Evolutionary conservation across 768 basidiomycete species (phyloP).

Genomic region (Kwoniella pini): DNA sequence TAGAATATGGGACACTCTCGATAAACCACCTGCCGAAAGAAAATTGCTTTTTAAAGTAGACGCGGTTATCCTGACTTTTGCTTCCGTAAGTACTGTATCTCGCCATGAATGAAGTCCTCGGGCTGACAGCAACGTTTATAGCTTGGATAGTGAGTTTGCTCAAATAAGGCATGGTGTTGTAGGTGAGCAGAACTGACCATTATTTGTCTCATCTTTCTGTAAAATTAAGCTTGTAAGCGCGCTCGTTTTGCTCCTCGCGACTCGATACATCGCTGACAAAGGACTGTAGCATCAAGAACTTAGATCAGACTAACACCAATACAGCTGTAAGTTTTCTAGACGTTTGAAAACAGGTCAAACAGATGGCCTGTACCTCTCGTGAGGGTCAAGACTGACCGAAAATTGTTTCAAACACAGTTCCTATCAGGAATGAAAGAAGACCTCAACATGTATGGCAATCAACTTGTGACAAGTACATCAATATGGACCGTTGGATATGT

Average conservation of each 20-base stretch:
- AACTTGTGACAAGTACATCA: conserved; percentile 35
- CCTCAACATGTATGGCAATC: conserved; percentile 37
- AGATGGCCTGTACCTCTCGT: no score
- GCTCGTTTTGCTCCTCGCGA: no score
- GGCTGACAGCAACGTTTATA: not conserved
- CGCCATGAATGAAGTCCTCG: no score
- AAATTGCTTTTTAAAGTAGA: conserved; percentile 48
- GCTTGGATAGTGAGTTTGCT: conserved; percentile 12
- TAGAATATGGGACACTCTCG: conserved; percentile 44
- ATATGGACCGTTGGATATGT: conserved; percentile 43
- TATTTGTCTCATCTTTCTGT: not conserved
- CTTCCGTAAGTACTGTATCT: conserved; percentile 38
- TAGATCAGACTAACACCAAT: conserved; percentile 35
- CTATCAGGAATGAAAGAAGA: conserved; percentile 47
- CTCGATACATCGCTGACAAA: no score
- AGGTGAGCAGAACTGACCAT: not conserved
- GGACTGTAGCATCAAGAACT: conserved; percentile 27
- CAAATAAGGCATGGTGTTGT: not conserved
- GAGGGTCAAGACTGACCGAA: not conserved
- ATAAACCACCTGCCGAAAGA: conserved; percentile 34
- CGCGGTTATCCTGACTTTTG: conserved; percentile 39
- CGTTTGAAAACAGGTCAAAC: no score
- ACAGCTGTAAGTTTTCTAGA: conserved; percentile 34
- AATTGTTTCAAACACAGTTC: conserved; percentile 16
- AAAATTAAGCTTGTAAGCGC: conserved; percentile 20